These are phyloP conservation scores for Arachnopeziza araneosa DNA, from an alignment of 2,329 filamentous ascomycete genomes.

Conservation along the genomic window DNA sequence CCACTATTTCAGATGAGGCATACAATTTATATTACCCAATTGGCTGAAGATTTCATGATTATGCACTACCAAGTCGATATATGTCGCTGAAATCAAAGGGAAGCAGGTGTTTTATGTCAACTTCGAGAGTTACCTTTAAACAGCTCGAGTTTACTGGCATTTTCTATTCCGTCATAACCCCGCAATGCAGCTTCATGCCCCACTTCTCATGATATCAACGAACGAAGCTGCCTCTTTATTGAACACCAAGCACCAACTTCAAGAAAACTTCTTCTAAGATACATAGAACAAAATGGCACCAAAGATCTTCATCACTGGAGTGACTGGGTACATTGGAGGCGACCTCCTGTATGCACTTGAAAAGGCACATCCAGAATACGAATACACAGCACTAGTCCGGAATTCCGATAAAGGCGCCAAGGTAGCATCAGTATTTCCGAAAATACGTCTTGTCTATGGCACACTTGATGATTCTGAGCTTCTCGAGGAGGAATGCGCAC, in stretches of 20 bases:
- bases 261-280: neutral
- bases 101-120: no score
- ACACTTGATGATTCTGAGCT: constrained; percentile 40
- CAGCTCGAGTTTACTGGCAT: no score
- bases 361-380: constrained; percentile 42
- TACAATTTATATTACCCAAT: no score
- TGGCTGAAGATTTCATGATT: no score
- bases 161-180: no score
- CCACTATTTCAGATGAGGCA: no score
- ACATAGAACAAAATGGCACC: constrained; percentile 12
- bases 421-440: constrained; percentile 41
- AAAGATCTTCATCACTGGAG: constrained; percentile 30
- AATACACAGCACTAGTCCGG: constrained; percentile 44
- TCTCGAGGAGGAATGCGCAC: constrained; percentile 38
- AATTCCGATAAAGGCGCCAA: constrained; percentile 42
- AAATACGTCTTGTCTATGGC: constrained; percentile 46
- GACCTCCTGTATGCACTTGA: constrained; percentile 40
- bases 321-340: constrained; percentile 39
- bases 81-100: no score
- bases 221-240: neutral
- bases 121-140: no score
- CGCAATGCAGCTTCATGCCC: no score
- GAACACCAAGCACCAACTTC: neutral
- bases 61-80: no score
- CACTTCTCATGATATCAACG: neutral